Base-by-base conservation (phyloP, 2,329 filamentous ascomycete species). In the Neonectria punicea region DNA sequence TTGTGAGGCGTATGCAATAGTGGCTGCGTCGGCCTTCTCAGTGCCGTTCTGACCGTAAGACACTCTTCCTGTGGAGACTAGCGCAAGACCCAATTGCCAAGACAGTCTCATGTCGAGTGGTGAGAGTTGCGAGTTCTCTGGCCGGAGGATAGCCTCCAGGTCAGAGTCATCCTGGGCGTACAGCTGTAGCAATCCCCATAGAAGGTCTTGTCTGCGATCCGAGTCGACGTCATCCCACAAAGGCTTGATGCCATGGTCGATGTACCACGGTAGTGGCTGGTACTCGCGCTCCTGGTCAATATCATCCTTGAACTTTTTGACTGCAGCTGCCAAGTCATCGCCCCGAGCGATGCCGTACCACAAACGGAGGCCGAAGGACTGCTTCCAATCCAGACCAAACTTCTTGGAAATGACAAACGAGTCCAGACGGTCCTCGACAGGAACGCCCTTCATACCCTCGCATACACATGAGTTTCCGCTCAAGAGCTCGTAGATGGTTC, bases 311-410 rank as follows among this genome's bases (percentile, higher is more conserved):
- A 94, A 99, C 30, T 87, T 86, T 47, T 84, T 80, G 5, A 99
- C 90, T 3, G 94, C 94, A 50, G 85, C 83, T 9, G 90, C 88
- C 47, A 98, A 85, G 39, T 89, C 86, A 49, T 94, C 91, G 43
- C 89, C 85, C 36, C 87, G 83, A 2, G 87, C 85, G 44, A 90
- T 92, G 49, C 90, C 90, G 77, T 97, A 99, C 92, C 94, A 98
- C 2, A 99, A 84, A 47, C 94, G 90, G 54, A 99, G 85, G 11
- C 93, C 95, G 78, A 99, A 97, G 0, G 94, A 91, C 75, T 97
- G 94, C 77, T 93, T 90, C 96, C 96, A 99, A 77, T 97, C 92
- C 39, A 99, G 84, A 5, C 89, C 89, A 76, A 98, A 99, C 51
- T 90, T 90, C 73, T 92, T 87, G 1, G 93, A 92, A 69, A 99